phyloP scores from a whole-genome alignment of 768 basidiomycete species.

The Mycena galericulata region DNA sequence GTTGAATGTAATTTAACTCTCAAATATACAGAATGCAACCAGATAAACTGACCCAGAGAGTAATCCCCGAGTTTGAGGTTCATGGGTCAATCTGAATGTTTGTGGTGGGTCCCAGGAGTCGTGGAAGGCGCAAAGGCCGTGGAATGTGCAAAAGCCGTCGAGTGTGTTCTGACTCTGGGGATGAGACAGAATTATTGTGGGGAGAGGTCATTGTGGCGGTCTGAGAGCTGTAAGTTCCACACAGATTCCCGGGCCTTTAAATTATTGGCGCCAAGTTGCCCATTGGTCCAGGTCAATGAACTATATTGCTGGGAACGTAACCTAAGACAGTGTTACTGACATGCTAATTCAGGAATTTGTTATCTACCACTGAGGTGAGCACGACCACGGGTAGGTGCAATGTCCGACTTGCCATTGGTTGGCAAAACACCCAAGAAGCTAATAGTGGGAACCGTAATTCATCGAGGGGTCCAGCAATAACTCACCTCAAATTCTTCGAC shows the following conservation, averaged over 20 bases:
- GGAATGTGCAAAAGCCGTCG: not conserved
- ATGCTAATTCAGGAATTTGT: constrained; percentile 1
- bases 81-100: not conserved
- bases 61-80: not conserved
- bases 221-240: not conserved
- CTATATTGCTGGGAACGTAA: not conserved
- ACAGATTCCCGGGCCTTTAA: not conserved
- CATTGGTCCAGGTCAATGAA: not conserved
- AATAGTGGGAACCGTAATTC: constrained; percentile 1
- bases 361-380: not conserved
- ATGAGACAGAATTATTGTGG: not conserved
- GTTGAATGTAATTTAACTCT: not conserved
- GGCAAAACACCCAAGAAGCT: constrained; percentile 5
- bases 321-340: constrained; percentile 1
- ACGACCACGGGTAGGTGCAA: not conserved
- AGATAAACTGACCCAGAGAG: not conserved
- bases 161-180: not conserved
- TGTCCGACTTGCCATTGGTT: not conserved
- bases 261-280: not conserved
- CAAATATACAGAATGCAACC: not conserved
- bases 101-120: not conserved
- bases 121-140: not conserved
- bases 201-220: not conserved
- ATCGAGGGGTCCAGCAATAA: not conserved
- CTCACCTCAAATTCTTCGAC: constrained; percentile 1